Percentiles rank a stretch among this genome's conserved stretches.
Evolutionary conservation across 306 rosid genomes (phyloP).

Genomic region (Lathyrus sativus): DNA sequence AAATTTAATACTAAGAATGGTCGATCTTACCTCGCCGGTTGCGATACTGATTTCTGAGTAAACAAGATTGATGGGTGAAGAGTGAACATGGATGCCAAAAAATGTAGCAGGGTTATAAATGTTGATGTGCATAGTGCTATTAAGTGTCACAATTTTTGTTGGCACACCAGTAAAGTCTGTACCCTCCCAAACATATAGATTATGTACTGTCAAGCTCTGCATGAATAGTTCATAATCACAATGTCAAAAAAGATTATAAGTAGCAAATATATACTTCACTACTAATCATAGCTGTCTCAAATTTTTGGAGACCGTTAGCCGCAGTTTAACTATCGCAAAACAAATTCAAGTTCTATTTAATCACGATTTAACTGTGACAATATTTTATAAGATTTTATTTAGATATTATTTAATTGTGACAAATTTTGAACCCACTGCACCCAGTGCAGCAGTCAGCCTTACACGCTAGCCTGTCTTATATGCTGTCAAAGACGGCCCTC

Average conservation of each 20-base stretch:
- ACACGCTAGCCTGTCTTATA: too few relatives aligned
- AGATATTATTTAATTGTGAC: too few relatives aligned
- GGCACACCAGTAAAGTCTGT: slow-evolving; percentile 79
- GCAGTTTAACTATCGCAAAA: too few relatives aligned
- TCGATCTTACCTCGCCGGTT: slow-evolving; percentile 67
- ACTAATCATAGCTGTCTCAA: not conserved
- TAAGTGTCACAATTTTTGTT: slow-evolving; percentile 81
- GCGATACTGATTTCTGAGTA: slow-evolving; percentile 78
- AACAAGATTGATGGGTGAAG: slow-evolving; percentile 65
- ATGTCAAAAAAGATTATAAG: not conserved
- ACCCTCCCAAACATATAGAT: slow-evolving; percentile 77
- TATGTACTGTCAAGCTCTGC: slow-evolving; percentile 77
- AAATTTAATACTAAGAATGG: not conserved
- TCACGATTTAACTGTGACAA: too few relatives aligned
- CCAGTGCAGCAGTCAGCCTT: too few relatives aligned
- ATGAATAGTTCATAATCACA: slow-evolving; percentile 22
- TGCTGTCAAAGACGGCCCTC: too few relatives aligned
- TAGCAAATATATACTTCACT: not conserved
- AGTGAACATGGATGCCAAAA: slow-evolving; percentile 89
- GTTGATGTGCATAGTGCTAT: slow-evolving; percentile 64
- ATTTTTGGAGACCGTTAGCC: too few relatives aligned
- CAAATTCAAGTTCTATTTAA: too few relatives aligned
- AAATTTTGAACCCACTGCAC: too few relatives aligned
- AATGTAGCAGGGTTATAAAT: slow-evolving; percentile 86
- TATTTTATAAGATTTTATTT: too few relatives aligned